Base-by-base conservation (phyloP, 495 filamentous ascomycete genomes). In the Aspergillus cristatus region DNA sequence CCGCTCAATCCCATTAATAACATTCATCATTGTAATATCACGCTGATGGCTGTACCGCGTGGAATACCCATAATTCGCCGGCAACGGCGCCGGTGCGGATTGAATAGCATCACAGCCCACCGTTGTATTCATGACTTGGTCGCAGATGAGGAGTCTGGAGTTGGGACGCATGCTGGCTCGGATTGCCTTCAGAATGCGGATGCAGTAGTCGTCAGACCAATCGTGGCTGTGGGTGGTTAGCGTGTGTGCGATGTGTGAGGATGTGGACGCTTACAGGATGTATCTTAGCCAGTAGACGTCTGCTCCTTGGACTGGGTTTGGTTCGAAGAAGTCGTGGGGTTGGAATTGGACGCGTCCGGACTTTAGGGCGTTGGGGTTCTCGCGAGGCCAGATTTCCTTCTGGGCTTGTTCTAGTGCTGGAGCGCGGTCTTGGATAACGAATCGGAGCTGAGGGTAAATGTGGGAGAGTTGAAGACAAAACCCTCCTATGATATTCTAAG, bases 141-240 rank as follows among this genome's bases (percentile, higher is more conserved):
- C 60, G 34, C 60, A 62, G 34, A 63, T 53, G 11, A 66, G 47
- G 11, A 66, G 43, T 1, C 53, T 50, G 7, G 55, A 60, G 2
- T 41, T 44, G 10, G 43, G 43, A 8, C 39, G 43, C 59, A 65
- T 62, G 20, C 47, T 42, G 0, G 28, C 20, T 28, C 49, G 43
- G 26, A 65, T 46, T 6, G 34, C 34, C 15, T 37, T 32, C 20
- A 68, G 51, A 14, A 68, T 69, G 14, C 49, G 41, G 7, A 63
- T 38, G 30, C 55, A 60, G 47, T 65, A 62, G n/a, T 53, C 45
- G 41, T 68, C 63, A 7, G 58, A 56, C 67, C 60, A 68, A 38
- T 68, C 35, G 12, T 51, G 50, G 44, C 20, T 24, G 20, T 24
- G 4, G 4, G 4, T 24, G 20, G 20, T n/a, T n/a, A n/a, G n/a